A percentile compares a stretch with the other conserved stretches of the same genome.
phyloP scores from a whole-genome alignment of 306 rosid genomes.

The Crotalaria pallida region DNA sequence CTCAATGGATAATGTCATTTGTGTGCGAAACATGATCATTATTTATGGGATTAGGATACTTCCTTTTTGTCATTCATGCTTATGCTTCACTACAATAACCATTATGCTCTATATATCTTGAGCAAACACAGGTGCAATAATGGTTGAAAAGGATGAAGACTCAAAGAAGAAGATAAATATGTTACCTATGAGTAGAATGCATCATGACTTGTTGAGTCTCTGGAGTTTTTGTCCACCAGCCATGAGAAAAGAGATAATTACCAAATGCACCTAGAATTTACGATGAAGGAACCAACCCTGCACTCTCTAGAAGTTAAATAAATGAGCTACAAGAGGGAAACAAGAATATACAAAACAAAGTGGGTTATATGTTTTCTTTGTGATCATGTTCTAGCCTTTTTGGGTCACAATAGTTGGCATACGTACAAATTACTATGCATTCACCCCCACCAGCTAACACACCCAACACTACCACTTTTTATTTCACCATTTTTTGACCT shows the following conservation, averaged over 20 bases:
- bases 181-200: conserved; percentile 81
- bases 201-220: conserved; percentile 61
- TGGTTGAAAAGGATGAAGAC: neutral
- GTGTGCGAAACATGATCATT: neutral
- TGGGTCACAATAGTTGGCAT: neutral
- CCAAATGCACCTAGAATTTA: neutral
- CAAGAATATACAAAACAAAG: conserved; percentile 4
- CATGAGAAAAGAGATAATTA: conserved; percentile 28
- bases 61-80: neutral
- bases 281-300: neutral
- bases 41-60: neutral
- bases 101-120: neutral
- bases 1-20: neutral
- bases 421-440: neutral
- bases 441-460: neutral
- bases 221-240: conserved; percentile 36
- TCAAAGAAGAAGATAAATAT: neutral
- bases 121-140: neutral
- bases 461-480: neutral
- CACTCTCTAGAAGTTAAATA: neutral
- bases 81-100: neutral
- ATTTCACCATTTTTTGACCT: neutral
- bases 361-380: neutral
- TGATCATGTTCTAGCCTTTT: neutral
- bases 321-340: conserved; percentile 13